phyloP scores from a whole-genome alignment of 352 stramenopile species.

The Pythium angustatum region DNA sequence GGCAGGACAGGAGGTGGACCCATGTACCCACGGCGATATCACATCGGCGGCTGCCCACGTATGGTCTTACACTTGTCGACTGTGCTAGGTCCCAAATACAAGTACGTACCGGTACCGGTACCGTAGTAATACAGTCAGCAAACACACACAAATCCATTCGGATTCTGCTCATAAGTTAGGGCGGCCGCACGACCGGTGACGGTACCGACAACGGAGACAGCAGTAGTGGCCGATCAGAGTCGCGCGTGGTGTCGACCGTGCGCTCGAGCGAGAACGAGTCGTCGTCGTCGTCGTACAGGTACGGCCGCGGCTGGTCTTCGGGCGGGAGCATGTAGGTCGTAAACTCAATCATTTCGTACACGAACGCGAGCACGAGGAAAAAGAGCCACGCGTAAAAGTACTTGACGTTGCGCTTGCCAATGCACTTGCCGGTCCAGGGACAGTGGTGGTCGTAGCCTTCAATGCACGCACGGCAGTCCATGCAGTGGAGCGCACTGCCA shows the following conservation, averaged over 20 bases:
- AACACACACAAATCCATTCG: too few relatives aligned
- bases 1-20: too few relatives aligned
- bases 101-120: too few relatives aligned
- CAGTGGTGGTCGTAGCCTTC: conserved; percentile 92
- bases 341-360: conserved; percentile 89
- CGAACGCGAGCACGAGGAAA: conserved; percentile 83
- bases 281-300: conserved; percentile 22
- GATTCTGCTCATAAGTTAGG: neutral
- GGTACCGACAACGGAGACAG: too few relatives aligned
- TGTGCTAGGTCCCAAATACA: too few relatives aligned
- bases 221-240: too few relatives aligned
- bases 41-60: too few relatives aligned
- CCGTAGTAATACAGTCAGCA: too few relatives aligned
- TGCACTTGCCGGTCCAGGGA: conserved; percentile 91
- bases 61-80: too few relatives aligned
- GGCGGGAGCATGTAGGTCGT: conserved; percentile 82
- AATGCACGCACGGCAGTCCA: conserved; percentile 88
- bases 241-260: too few relatives aligned
- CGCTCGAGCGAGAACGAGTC: conserved; percentile 18
- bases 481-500: conserved; percentile 75
- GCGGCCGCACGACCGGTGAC: neutral
- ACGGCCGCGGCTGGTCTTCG: conserved; percentile 34
- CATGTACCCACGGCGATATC: too few relatives aligned
- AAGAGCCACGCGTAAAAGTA: conserved; percentile 87
- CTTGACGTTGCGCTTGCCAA: conserved; percentile 77